Conservation (phyloP, 176 grass and related monocot genomes). For the Eleusine coracana region DNA sequence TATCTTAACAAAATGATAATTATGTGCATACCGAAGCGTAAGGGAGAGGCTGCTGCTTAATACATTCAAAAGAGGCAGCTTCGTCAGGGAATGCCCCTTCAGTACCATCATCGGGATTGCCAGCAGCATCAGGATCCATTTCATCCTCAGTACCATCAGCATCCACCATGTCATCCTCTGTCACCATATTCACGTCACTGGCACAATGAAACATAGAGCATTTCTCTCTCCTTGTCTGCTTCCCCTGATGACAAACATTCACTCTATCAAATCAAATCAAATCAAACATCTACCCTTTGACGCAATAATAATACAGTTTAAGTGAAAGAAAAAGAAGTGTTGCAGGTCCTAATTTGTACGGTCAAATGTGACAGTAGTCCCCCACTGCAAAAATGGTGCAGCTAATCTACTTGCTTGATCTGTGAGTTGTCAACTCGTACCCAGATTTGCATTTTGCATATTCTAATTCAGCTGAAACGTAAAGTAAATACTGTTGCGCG, state of each 20-base stretch:
- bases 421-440: background rate
- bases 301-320: background rate
- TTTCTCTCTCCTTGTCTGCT: background rate
- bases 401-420: background rate
- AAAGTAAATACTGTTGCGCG: background rate
- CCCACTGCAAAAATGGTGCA: background rate
- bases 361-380: background rate
- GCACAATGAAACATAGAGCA: background rate
- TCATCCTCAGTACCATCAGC: conserved; percentile 8
- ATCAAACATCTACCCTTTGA: background rate
- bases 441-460: background rate
- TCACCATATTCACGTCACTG: conserved; percentile 26
- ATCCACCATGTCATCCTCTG: conserved; percentile 3
- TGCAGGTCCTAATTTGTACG: background rate
- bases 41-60: conserved; percentile 66
- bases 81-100: conserved; percentile 20
- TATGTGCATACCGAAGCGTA: conserved; percentile 49
- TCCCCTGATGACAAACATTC: conserved; percentile 5
- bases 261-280: background rate
- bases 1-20: background rate
- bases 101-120: background rate
- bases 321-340: background rate
- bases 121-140: background rate
- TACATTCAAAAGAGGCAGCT: conserved; percentile 26
- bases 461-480: background rate